Conservation (phyloP, 108 stramenopile genomes). For the Cyclotella baltica region DNA sequence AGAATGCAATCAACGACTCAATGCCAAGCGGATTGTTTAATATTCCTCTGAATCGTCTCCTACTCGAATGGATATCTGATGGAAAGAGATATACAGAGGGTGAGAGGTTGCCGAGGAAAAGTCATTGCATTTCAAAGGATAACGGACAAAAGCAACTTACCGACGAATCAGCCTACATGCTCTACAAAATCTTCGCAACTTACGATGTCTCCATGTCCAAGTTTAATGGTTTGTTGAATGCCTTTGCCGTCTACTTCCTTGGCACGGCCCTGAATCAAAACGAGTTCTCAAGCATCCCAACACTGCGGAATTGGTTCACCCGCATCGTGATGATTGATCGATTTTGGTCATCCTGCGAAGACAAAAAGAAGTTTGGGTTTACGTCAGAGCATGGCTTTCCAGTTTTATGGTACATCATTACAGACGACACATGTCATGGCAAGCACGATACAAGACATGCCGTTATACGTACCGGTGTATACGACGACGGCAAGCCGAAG, state of each 20-base stretch:
- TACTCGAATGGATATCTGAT: slow-evolving; percentile 1
- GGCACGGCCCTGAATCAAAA: not conserved
- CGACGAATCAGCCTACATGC: not conserved
- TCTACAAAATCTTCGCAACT: not conserved
- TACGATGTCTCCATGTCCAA: slow-evolving; percentile 10
- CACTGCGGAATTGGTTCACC: not conserved
- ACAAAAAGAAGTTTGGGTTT: not conserved
- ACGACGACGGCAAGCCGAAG: not conserved
- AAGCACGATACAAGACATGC: slow-evolving; percentile 2
- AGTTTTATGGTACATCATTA: slow-evolving; percentile 5
- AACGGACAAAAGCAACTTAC: slow-evolving; percentile 3
- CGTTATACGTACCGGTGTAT: not conserved
- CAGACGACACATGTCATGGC: slow-evolving; percentile 11
- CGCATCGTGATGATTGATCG: slow-evolving; percentile 1
- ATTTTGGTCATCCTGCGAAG: not conserved
- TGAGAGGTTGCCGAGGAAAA: not conserved
- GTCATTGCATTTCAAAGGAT: not conserved
- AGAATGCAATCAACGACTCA: not conserved
- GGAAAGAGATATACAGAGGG: not conserved
- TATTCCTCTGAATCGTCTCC: not conserved
- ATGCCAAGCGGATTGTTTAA: not conserved
- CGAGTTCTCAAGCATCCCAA: slow-evolving; percentile 11
- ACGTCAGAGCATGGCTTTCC: slow-evolving; percentile 8
- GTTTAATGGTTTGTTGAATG: slow-evolving; percentile 10
- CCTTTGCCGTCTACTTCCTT: not conserved